Conservation (phyloP, 1,284 basidiomycete species). For the Ganoderma lingzhi region DNA sequence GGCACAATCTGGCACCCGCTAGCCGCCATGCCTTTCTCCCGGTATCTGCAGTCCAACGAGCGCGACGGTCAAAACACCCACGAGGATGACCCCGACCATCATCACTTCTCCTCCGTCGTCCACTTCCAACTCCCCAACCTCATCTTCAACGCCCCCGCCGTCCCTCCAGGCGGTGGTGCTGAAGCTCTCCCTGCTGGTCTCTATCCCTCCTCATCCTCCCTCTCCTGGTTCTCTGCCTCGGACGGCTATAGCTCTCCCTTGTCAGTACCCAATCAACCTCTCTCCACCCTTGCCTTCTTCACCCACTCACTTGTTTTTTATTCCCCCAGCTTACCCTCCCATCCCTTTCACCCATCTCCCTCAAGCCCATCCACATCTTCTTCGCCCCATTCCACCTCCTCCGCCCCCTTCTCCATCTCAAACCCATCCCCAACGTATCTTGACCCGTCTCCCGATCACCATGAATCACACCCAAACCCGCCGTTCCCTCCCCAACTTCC, state of each 20-base stretch:
- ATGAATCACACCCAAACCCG: constrained; percentile 8
- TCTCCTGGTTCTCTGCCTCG: constrained; percentile 56
- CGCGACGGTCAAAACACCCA: constrained; percentile 19
- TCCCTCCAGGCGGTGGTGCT: constrained; percentile 76
- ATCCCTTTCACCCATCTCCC: constrained; percentile 19
- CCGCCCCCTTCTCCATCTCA: constrained; percentile 18
- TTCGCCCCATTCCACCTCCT: constrained; percentile 16
- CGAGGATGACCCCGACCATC: constrained; percentile 32
- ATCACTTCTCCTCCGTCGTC: constrained; percentile 44
- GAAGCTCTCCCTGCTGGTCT: constrained; percentile 66
- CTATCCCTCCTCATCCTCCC: constrained; percentile 43
- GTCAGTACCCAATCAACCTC: constrained; percentile 17
- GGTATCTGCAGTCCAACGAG: constrained; percentile 30
- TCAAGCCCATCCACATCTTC: constrained; percentile 15
- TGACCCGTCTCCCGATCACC: constrained; percentile 3
- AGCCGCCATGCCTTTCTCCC: constrained; percentile 30
- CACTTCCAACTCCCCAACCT: constrained; percentile 73
- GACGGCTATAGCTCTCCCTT: constrained; percentile 44
- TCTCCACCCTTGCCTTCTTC: constrained; percentile 4
- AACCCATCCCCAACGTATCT: background rate
- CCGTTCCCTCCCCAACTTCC: constrained; percentile 18
- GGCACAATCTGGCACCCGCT: background rate
- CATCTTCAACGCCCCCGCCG: constrained; percentile 62
- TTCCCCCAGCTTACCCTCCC: constrained; percentile 17
- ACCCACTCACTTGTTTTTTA: constrained; percentile 19